Conservation (phyloP, 306 rosid species). For the Cucurbita moschata region DNA sequence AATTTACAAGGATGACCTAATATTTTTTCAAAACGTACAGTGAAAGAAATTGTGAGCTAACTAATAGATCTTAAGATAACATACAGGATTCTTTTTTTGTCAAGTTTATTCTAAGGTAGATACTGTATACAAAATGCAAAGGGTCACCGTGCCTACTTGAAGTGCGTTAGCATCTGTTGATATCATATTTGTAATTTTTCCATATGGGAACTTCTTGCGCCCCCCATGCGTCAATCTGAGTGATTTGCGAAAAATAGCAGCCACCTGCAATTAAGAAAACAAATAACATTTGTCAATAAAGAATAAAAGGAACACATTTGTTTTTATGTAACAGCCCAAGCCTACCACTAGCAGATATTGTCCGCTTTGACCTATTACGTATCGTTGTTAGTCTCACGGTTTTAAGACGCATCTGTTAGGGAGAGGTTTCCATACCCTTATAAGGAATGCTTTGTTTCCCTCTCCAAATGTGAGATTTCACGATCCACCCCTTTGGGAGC, state of each 20-base stretch:
- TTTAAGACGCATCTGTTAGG: too few relatives aligned
- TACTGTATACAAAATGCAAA: too few relatives aligned
- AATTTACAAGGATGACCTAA: background rate
- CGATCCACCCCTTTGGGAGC: too few relatives aligned
- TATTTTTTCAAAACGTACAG: background rate
- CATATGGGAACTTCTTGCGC: constrained; percentile 57
- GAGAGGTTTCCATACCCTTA: too few relatives aligned
- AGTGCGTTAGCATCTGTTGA: constrained; percentile 67
- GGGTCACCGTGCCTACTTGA: constrained; percentile 25
- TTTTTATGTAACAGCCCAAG: background rate
- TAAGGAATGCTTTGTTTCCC: too few relatives aligned
- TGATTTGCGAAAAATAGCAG: constrained; percentile 73
- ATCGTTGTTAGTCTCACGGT: too few relatives aligned
- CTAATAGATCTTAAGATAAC: background rate
- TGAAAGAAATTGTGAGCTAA: background rate
- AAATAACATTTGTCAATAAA: background rate
- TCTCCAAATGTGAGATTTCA: too few relatives aligned
- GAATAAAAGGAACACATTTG: background rate
- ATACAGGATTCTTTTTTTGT: too few relatives aligned
- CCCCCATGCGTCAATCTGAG: constrained; percentile 61
- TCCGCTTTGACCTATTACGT: too few relatives aligned
- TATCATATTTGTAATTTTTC: constrained; percentile 81
- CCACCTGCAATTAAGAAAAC: constrained; percentile 39
- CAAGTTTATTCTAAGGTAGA: too few relatives aligned
- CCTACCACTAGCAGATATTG: too few relatives aligned